phyloP scores from a whole-genome alignment of 2,329 filamentous ascomycete genomes.

The Sclerotinia trifoliorum region DNA sequence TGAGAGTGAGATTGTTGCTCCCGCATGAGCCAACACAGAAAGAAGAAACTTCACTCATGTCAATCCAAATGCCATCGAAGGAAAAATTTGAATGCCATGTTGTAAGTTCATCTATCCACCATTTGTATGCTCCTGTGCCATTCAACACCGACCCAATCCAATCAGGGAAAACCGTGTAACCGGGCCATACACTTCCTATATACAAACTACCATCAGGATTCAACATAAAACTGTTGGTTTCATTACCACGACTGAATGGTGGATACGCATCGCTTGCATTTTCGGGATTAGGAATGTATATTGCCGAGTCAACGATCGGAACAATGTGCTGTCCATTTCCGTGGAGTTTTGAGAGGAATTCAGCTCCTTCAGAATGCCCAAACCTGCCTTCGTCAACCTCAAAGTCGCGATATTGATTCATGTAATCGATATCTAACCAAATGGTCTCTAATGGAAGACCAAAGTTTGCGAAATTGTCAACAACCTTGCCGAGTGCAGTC shows the following conservation, averaged over 20 bases:
- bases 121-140: constrained; percentile 60
- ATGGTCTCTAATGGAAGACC: constrained; percentile 71
- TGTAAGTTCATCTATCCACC: constrained; percentile 65
- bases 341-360: constrained; percentile 62
- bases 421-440: constrained; percentile 69
- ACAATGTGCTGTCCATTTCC: constrained; percentile 59
- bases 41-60: constrained; percentile 59
- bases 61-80: constrained; percentile 57
- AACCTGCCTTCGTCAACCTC: constrained; percentile 60
- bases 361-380: constrained; percentile 55
- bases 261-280: constrained; percentile 64
- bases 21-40: constrained; percentile 75
- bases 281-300: constrained; percentile 69
- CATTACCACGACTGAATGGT: constrained; percentile 60
- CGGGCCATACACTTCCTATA: constrained; percentile 71
- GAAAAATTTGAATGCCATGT: constrained; percentile 53
- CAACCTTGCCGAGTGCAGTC: constrained; percentile 63
- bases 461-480: constrained; percentile 63
- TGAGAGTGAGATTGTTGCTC: constrained; percentile 59
- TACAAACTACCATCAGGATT: constrained; percentile 57
- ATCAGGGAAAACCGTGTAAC: constrained; percentile 67
- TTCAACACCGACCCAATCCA: constrained; percentile 64
- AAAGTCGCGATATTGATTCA: constrained; percentile 61
- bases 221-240: constrained; percentile 54
- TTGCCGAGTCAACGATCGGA: constrained; percentile 70